Base-by-base conservation (phyloP, 768 basidiomycete species). In the Lentinula sp. region DNA sequence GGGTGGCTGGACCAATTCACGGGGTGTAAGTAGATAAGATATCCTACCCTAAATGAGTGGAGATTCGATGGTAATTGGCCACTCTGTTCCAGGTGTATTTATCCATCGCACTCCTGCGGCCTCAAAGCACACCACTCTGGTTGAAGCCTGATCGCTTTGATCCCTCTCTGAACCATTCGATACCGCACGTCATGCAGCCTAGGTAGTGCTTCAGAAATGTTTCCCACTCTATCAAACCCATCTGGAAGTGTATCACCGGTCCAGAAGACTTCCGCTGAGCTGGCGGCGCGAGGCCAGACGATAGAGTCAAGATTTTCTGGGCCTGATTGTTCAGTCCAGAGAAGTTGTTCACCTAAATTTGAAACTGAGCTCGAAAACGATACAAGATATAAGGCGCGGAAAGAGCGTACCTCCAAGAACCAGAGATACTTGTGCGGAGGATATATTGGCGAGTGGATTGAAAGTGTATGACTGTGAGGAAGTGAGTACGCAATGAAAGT, bases 181-280 rank as follows among this genome's bases (percentile, higher is more conserved):
- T 79, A 76, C 42, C 72, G 63, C 39, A 81, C 23, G 59, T 83
- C 81, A 8, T 82, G 77, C 53, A 84, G 70, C 46, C 82, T 72
- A 2, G 77, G 75, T 8, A 60, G 50, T 7, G 59, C 59, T 18
- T 50, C 50, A 18, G 59, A 60, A 32, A 60, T 42, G 18, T 60
- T 48, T n/a, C 45, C 42, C 6, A 36, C 53, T 42, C 60, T n/a
- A 36, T 41, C 37, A 46, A 52, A 53, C 7, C 60, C 60, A 20
- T 61, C 60, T 8, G 61, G 57, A 32, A 61, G 41, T 35, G 60
- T 61, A 42, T 33, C 49, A 33, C 81, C 82, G 2, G 74, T 80
- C 84, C 84, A 84, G 69, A 82, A 84, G 49, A 84, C 67, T 67
- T 85, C 84, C 0, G 79, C 81, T 0, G 78, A 74, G 0, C 79